These are phyloP conservation scores for Scheffersomyces coipomensis DNA, from an alignment of 805 yeast genomes.

Conservation along the genomic window DNA sequence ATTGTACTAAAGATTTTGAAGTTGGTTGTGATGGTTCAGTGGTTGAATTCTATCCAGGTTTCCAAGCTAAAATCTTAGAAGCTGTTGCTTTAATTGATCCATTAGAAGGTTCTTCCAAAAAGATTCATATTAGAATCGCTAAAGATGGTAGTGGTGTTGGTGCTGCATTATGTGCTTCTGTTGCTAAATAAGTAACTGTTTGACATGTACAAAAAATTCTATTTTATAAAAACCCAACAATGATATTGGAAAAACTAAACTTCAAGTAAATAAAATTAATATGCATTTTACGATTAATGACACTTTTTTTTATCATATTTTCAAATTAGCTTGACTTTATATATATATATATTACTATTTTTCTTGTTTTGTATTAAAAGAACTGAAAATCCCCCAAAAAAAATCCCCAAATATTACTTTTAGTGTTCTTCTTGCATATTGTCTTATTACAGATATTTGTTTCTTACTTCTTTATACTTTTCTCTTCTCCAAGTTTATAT, in stretches of 20 bases:
- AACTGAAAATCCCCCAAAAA: no score
- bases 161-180: conserved; percentile 84
- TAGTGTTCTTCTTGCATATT: no score
- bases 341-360: neutral
- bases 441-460: no score
- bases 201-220: no score
- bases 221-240: no score
- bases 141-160: conserved; percentile 98
- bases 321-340: neutral
- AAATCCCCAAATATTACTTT: no score
- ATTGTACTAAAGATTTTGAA: conserved; percentile 65
- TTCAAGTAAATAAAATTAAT: neutral
- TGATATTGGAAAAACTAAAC: neutral
- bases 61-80: conserved; percentile 73
- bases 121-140: conserved; percentile 75
- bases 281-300: conserved; percentile 1
- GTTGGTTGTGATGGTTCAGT: conserved; percentile 96
- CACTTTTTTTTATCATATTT: neutral
- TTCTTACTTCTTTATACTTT: no score
- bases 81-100: conserved; percentile 70
- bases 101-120: conserved; percentile 72
- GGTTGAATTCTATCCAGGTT: conserved; percentile 90
- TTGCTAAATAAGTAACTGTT: conserved; percentile 1
- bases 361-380: no score
- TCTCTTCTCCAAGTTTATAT: no score